These are phyloP conservation scores for Eucalyptus victrix DNA, from an alignment of 345 rosid genomes.

Conservation along the genomic window DNA sequence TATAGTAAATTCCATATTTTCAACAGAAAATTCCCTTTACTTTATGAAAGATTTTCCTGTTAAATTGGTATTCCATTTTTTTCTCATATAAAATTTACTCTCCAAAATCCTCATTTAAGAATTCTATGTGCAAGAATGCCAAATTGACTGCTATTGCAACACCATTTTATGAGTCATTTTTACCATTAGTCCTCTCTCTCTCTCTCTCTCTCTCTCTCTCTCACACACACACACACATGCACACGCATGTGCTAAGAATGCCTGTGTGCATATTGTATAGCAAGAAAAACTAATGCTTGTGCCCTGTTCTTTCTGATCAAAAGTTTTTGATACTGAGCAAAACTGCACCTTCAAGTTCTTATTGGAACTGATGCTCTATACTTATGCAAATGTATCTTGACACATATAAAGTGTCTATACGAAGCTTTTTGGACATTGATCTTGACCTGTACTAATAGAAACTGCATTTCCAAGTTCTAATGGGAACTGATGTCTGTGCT, in stretches of 20 bases:
- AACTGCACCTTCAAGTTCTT: neutral
- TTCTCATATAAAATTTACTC: neutral
- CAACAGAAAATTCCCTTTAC: neutral
- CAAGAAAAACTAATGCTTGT: neutral
- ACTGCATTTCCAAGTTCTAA: neutral
- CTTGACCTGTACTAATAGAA: neutral
- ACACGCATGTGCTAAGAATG: neutral
- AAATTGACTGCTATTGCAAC: neutral
- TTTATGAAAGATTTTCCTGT: neutral
- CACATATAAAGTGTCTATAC: neutral
- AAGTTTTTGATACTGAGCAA: neutral
- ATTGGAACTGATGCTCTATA: neutral
- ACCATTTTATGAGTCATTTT: neutral
- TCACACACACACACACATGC: too few relatives aligned
- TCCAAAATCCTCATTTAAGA: neutral
- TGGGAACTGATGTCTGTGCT: neutral
- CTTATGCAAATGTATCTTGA: neutral
- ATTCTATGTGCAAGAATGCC: neutral
- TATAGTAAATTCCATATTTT: neutral
- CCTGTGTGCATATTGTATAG: neutral
- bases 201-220: neutral
- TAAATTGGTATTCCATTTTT: neutral
- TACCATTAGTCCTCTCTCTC: neutral
- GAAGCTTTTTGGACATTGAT: neutral
- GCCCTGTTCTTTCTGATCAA: neutral